phyloP scores from a whole-genome alignment of 2,329 filamentous ascomycete genomes.

The Ophiobolus disseminans region DNA sequence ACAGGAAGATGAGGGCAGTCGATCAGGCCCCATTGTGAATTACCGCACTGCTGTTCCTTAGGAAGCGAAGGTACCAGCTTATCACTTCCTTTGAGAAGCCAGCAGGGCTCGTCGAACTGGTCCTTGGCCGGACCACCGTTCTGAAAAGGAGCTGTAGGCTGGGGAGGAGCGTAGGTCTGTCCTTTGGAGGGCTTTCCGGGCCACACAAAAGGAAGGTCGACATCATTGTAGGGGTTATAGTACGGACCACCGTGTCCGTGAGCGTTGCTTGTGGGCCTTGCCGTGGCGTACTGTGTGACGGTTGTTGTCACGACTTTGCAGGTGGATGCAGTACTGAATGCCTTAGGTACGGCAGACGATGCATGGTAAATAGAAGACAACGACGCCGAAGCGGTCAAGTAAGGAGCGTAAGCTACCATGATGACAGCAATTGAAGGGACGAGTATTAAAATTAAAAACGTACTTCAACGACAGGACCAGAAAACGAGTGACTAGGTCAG shows the following conservation, averaged over 20 bases:
- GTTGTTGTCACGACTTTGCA: constrained; percentile 21
- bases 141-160: constrained; percentile 28
- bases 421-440: constrained; percentile 16
- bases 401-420: constrained; percentile 40
- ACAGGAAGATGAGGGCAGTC: constrained; percentile 35
- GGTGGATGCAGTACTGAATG: constrained; percentile 12
- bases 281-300: constrained; percentile 24
- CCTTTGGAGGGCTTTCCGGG: constrained; percentile 33
- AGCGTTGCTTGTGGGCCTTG: constrained; percentile 21
- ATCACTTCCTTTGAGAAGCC: constrained; percentile 30
- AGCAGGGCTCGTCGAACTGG: constrained; percentile 33
- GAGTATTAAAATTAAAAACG: constrained; percentile 9
- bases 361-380: constrained; percentile 27
- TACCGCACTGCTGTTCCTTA: constrained; percentile 34
- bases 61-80: constrained; percentile 29
- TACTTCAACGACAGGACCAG: constrained; percentile 8
- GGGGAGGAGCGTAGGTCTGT: constrained; percentile 22
- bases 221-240: constrained; percentile 39
- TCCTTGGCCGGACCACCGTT: constrained; percentile 31
- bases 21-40: constrained; percentile 38
- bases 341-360: constrained; percentile 9
- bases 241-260: constrained; percentile 41
- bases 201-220: constrained; percentile 33
- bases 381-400: constrained; percentile 28
- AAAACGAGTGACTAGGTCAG: constrained; percentile 21